Evolutionary conservation across 73 alveolate genomes (phyloP), one percentile per base, ranked within the genome.

Genomic region (Tetrahymena elliotti): DNA sequence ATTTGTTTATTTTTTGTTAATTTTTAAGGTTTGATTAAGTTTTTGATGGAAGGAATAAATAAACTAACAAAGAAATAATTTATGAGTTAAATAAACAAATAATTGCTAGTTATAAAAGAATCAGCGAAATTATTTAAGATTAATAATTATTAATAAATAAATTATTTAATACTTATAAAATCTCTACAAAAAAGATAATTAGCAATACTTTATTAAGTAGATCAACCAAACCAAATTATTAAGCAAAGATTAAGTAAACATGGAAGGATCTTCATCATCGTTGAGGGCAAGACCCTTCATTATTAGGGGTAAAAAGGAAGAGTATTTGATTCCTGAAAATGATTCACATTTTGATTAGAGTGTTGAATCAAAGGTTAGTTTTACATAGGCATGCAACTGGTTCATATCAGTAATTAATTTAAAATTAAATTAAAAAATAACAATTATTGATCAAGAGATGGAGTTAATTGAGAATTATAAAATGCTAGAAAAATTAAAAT

Each of bases 321-420:
- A 68, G 33, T 68, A 18, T 68, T n/a, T 68, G 36, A 68, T 68
- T 68, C 88, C 88, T 68, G 88, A 68, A 68, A 68, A 68, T n/a
- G 88, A 68, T 11, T 31, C 88, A 3, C 88, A 68, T 68, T 68
- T 68, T 24, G 88, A 68, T 68, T 68, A 68, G 88, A 68, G 88
- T 31, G 88, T 68, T 27, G 88, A 68, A 31, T 68, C 88, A 22
- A 68, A 68, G 11, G 88, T 68, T 68, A 68, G 88, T 68, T 68
- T 68, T 68, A 68, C 88, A 68, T 68, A 68, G 88, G 88, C 88
- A n/a, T 68, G 88, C 36, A 68, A 68, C 88, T 68, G 88, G 88
- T 68, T 68, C 88, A 68, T 68, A 22, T 68, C 88, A 68, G 88
- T 68, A 68, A 68, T 68, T 68, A 53, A 40, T 40, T 15, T 10